Base-by-base conservation (phyloP, 306 rosid species). In the Quercus berberidifolia region DNA sequence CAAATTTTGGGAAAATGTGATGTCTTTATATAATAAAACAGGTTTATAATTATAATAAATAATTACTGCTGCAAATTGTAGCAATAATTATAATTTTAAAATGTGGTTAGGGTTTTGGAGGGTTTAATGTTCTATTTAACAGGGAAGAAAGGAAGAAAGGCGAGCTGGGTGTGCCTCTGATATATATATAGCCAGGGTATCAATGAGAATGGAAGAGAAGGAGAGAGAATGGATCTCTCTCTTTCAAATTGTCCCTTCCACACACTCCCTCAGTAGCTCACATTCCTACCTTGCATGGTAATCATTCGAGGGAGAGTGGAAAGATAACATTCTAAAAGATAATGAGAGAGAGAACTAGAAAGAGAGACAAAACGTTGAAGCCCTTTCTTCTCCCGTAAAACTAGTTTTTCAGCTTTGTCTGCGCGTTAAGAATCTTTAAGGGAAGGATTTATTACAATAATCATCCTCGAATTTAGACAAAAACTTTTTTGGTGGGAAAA, bases 381-480 rank as follows among this genome's bases (percentile, higher is more conserved):
- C 30, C 19, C 65, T 41, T 68, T 23, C 78, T 78, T 77, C 79
- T 68, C 71, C 14, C 56, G 52, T 67, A 84, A 82, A 89, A 43
- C 72, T 71, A 21, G 51, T 49, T 81, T 75, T 26, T 62, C 55
- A 1, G 25, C 28, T 74, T 65, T 54, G 73, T 80, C 78, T 76
- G 82, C 80, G 56, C 76, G 76, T 79, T 46, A 78, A 86, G 91
- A 90, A 90, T 90, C 94, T 86, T 87, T 89, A 90, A 78, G 49
- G 79, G n/a, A 73, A 54, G 76, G 23, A 73, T 63, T 59, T 67
- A 83, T 84, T 81, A 86, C 55, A 67, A n/a, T 25, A 73, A 76
- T 75, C 81, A 46, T 49, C 30, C 31, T 23, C 79, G 46, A 51
- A 74, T 59, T 35, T 78, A 76, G 74, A 73, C 69, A 71, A 82